phyloP scores from a whole-genome alignment of 805 yeast genomes.

The Scheffersomyces stipitis region DNA sequence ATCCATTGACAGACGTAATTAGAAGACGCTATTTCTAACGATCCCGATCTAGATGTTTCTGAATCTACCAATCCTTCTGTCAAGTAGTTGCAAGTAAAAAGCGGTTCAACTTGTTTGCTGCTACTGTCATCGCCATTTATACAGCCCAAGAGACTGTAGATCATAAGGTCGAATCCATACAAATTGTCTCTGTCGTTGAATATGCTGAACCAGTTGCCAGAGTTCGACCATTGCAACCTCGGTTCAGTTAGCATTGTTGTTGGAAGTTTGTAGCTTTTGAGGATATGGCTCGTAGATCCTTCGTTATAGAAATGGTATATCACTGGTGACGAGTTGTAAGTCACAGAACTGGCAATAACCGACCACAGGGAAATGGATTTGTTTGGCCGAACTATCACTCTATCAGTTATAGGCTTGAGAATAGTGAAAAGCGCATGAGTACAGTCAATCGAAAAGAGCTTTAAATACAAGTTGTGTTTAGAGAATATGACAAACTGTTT shows the following conservation, averaged over 20 bases:
- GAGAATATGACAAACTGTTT: constrained; percentile 35
- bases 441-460: constrained; percentile 38
- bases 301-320: constrained; percentile 30
- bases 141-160: constrained; percentile 26
- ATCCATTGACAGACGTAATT: constrained; percentile 10
- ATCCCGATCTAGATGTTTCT: background rate
- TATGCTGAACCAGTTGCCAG: constrained; percentile 35
- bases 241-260: constrained; percentile 8
- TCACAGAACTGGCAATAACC: constrained; percentile 23
- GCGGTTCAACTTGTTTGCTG: constrained; percentile 6
- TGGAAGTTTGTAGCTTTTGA: constrained; percentile 21
- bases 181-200: constrained; percentile 22
- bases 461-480: constrained; percentile 22
- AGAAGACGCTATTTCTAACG: constrained; percentile 4
- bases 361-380: constrained; percentile 28
- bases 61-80: constrained; percentile 14
- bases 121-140: background rate
- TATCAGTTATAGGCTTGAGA: constrained; percentile 28
- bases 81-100: constrained; percentile 13
- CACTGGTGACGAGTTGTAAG: constrained; percentile 16
- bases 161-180: constrained; percentile 27
- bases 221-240: constrained; percentile 28
- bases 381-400: constrained; percentile 18
- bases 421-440: constrained; percentile 30
- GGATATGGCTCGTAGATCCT: constrained; percentile 30